A percentile compares a stretch with the other conserved stretches of the same genome.
These are phyloP conservation scores for Sporothrix protearum DNA, from an alignment of 2,329 filamentous ascomycete genomes.

Conservation along the genomic window DNA sequence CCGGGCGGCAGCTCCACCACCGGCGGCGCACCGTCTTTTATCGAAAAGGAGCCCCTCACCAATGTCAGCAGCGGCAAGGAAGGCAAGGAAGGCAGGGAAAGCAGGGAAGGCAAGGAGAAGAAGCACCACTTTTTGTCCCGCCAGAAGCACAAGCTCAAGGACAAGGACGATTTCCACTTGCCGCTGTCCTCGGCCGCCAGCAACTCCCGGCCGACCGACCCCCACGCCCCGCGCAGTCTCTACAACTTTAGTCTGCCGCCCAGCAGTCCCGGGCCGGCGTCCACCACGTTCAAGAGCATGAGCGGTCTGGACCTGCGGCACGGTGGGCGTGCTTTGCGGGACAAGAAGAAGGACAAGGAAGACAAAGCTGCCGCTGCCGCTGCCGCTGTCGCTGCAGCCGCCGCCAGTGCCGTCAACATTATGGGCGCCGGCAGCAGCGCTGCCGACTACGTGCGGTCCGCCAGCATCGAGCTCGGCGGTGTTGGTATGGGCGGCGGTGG, in stretches of 20 bases:
- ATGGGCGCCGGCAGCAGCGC: slow-evolving; percentile 33
- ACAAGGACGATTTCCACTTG: slow-evolving; percentile 68
- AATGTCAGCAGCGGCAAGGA: slow-evolving; percentile 40
- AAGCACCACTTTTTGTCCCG: slow-evolving; percentile 76
- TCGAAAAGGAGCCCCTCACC: slow-evolving; percentile 41
- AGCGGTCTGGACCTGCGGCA: slow-evolving; percentile 76
- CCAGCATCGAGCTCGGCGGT: slow-evolving; percentile 21
- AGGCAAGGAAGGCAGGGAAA: slow-evolving; percentile 39
- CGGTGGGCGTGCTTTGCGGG: slow-evolving; percentile 69
- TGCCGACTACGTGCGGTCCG: slow-evolving; percentile 41
- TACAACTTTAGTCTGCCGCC: slow-evolving; percentile 75
- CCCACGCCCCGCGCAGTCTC: slow-evolving; percentile 68
- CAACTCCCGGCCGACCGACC: slow-evolving; percentile 72
- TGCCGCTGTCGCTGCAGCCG: not conserved
- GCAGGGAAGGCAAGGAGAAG: slow-evolving; percentile 66
- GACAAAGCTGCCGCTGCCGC: slow-evolving; percentile 40
- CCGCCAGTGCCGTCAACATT: not conserved
- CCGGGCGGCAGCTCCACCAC: not conserved
- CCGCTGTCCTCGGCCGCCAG: slow-evolving; percentile 72
- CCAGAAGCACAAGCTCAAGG: slow-evolving; percentile 72
- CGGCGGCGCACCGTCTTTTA: not conserved
- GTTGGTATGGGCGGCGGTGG: slow-evolving; percentile 33
- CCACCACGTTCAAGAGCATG: slow-evolving; percentile 73
- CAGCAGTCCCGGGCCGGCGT: slow-evolving; percentile 66
- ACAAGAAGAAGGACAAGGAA: slow-evolving; percentile 76